phyloP scores from a whole-genome alignment of 495 filamentous ascomycete species.

The Hypoxylon cercidicola region DNA sequence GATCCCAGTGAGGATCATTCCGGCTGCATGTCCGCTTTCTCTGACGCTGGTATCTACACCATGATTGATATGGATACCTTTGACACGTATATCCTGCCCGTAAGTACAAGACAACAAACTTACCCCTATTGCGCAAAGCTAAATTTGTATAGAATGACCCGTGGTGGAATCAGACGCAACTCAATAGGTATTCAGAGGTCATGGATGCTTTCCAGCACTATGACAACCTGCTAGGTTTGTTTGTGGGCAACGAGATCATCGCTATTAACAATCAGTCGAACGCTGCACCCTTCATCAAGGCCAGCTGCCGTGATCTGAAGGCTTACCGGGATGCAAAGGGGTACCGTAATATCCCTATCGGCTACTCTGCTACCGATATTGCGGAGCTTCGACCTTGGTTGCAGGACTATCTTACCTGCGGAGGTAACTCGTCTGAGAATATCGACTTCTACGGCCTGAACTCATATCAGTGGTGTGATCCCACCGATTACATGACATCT shows the following conservation, averaged over 20 bases:
- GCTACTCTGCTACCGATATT: constrained; percentile 93
- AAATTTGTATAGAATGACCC: constrained; percentile 54
- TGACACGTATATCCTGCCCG: constrained; percentile 77
- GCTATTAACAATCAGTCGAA: constrained; percentile 66
- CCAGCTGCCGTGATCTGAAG: constrained; percentile 83
- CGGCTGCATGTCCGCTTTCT: constrained; percentile 76
- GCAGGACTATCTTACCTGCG: constrained; percentile 88
- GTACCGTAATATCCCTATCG: constrained; percentile 86
- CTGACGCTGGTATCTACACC: constrained; percentile 79
- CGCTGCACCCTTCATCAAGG: constrained; percentile 84
- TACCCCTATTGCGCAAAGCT: constrained; percentile 27
- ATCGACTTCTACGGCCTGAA: constrained; percentile 89
- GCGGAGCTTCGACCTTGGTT: constrained; percentile 82
- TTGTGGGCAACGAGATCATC: constrained; percentile 89
- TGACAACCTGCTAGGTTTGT: constrained; percentile 83
- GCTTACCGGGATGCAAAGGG: constrained; percentile 77
- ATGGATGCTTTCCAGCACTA: constrained; percentile 83
- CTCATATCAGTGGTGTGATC: constrained; percentile 88
- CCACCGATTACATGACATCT: constrained; percentile 68
- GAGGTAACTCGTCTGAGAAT: constrained; percentile 70
- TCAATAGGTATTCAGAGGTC: constrained; percentile 72
- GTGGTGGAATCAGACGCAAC: constrained; percentile 76
- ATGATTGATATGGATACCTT: constrained; percentile 89
- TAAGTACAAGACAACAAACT: constrained; percentile 55
- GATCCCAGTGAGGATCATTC: constrained; percentile 74